Base-by-base conservation (phyloP, 2,329 filamentous ascomycete genomes). In the Endothia cerciana region DNA sequence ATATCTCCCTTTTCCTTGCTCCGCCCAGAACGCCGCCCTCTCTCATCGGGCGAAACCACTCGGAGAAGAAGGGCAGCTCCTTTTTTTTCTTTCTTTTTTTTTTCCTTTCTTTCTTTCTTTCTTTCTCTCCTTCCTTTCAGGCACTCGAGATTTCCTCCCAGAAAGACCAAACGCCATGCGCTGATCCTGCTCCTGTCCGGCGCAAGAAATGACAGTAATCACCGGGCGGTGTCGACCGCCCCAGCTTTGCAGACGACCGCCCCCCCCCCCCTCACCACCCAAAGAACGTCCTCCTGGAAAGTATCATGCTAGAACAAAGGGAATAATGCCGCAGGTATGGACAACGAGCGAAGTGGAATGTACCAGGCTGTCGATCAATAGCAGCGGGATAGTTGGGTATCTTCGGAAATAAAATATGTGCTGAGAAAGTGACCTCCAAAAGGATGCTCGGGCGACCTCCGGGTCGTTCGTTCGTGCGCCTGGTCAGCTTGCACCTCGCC, bases 401-500 rank as follows among this genome's bases (percentile, higher is more conserved):
- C 65, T 60, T 61, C 62, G 56, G 56, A 67, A 45, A 19, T 60
- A 25, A 64, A 66, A 53, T 67, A 67, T 67, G 36, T 67, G 61
- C 62, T 45, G 43, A 33, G 56, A 49, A 65, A 51, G 53, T 45
- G 30, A 25, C 57, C 30, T 58, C 15, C 36, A 51, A 33, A 55
- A 22, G 22, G 10, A 22, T 28, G 19, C n/a, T 22, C 17, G n/a
- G n/a, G n/a, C n/a, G n/a, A n/a, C n/a, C n/a, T n/a, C n/a, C n/a
- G n/a, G n/a, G n/a, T n/a, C n/a, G n/a, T n/a, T n/a, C n/a, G n/a
- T n/a, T n/a, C n/a, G n/a, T n/a, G n/a, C n/a, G n/a, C n/a, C n/a
- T 43, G 25, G 47, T 28, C 60, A 51, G 64, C 19, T 58, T 49
- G 57, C 80, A 47, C 85, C 86, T 69, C 92, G 85, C 74, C 93